Conservation (phyloP, 257 asterid genomes). For the Cruciata laevipes region DNA sequence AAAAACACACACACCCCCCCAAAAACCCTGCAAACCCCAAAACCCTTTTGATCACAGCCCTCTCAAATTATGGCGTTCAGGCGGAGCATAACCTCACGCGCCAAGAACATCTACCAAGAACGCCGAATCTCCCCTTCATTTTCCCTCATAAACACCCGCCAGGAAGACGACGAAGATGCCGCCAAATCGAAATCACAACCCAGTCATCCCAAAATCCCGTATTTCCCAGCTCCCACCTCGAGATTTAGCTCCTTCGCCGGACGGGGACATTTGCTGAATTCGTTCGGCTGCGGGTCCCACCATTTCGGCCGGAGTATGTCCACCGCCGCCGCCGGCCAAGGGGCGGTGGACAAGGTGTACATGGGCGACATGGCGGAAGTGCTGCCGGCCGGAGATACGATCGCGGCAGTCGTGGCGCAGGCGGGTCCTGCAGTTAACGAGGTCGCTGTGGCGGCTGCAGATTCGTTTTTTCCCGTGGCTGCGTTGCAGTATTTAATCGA, state of each 20-base stretch:
- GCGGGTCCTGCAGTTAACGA: conserved; percentile 58
- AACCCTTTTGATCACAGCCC: neutral
- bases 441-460: conserved; percentile 81
- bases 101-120: conserved; percentile 61
- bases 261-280: conserved; percentile 15
- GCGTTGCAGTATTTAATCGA: conserved; percentile 69
- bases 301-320: conserved; percentile 52
- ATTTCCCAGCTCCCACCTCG: conserved; percentile 20
- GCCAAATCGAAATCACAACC: neutral
- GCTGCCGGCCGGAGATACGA: conserved; percentile 42
- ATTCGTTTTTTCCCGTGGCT: conserved; percentile 74
- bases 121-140: conserved; percentile 46
- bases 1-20: neutral
- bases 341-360: conserved; percentile 41
- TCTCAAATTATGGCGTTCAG: conserved; percentile 53
- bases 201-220: conserved; percentile 19
- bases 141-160: conserved; percentile 32
- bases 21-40: neutral
- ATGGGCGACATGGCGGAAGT: conserved; percentile 51
- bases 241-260: conserved; percentile 21
- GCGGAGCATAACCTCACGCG: conserved; percentile 57
- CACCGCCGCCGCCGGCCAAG: conserved; percentile 44
- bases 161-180: conserved; percentile 23
- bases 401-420: conserved; percentile 42
- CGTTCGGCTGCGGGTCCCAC: conserved; percentile 35